Base-by-base conservation (phyloP, 805 yeast genomes). In the Kuraishia molischiana region DNA sequence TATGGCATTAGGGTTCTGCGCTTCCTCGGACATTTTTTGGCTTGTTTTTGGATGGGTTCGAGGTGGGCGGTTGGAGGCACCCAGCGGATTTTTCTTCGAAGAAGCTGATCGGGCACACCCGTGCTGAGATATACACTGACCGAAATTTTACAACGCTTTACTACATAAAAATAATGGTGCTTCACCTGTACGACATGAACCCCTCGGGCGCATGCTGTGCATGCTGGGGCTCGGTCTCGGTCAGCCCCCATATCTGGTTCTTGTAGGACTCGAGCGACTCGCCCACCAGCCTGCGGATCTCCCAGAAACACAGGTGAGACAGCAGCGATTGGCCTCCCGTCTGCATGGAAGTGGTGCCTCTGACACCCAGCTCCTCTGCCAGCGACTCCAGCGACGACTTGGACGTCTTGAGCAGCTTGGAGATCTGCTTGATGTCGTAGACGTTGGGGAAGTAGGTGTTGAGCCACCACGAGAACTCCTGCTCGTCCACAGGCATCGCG, bases 401-500 rank as follows among this genome's bases (percentile, higher is more conserved):
- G 13, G 29, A n/a, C 38, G 21, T 43, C 38, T n/a, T 44, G 36
- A 29, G 44, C 17, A 36, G 34, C 30, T 39, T 45, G 14, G 67
- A 53, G 19, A 75, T 54, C 21, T 62, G 65, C 56, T 90, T 92
- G 52, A 92, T 73, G 53, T 90, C 98, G 58, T 74, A 86, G 37
- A 83, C 72, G 40, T 72, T 77, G 15, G 96, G 95, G 66, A 92
- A 85, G 56, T 74, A 85, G 35, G 74, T 66, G 29, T 69, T 57
- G 31, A 86, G 66, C 72, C 86, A 77, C 67, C 76, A 66, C 43
- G 78, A 68, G 51, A 86, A 90, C 28, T 81, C 95, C 30, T 74
- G 73, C 54, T 83, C 89, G 46, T 79, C 83, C 21, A 72, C 72
- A 1, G 97, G 97, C 69, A 90, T 81, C 35, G 68, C 61, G 36